Conservation (phyloP, 768 basidiomycete species). For the Crassisporium funariophilum region DNA sequence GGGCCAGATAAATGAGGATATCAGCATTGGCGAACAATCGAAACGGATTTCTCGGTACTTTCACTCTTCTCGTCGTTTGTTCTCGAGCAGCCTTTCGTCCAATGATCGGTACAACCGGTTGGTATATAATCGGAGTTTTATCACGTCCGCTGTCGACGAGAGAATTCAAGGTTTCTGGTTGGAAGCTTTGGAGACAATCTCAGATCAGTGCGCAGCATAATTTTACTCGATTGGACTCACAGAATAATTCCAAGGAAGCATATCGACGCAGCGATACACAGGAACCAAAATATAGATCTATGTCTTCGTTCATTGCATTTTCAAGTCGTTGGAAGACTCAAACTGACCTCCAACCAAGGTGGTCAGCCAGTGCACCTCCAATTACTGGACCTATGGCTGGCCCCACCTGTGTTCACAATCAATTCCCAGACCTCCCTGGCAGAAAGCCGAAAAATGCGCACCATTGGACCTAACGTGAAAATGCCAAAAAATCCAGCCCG, state of each 20-base stretch:
- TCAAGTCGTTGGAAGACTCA: neutral
- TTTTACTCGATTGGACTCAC: constrained; percentile 35
- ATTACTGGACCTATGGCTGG: constrained; percentile 64
- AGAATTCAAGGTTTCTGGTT: constrained; percentile 57
- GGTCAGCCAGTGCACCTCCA: constrained; percentile 57
- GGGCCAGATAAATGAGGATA: constrained; percentile 51
- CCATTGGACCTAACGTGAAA: constrained; percentile 67
- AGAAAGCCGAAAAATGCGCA: too few species aligned
- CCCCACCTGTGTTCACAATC: constrained; percentile 47
- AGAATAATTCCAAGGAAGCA: constrained; percentile 51
- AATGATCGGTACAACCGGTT: constrained; percentile 53
- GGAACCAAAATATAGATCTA: constrained; percentile 67
- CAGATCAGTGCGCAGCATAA: constrained; percentile 17
- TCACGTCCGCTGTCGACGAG: constrained; percentile 58
- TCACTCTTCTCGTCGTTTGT: constrained; percentile 30
- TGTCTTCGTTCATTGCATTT: neutral
- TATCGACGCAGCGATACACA: constrained; percentile 47
- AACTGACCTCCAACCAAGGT: constrained; percentile 64
- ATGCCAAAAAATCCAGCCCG: constrained; percentile 75
- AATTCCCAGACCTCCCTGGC: too few species aligned
- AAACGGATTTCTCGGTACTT: constrained; percentile 55
- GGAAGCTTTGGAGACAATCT: constrained; percentile 39
- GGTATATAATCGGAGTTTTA: constrained; percentile 48
- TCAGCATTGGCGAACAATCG: constrained; percentile 56
- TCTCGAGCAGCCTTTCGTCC: constrained; percentile 30